Conservation (phyloP, 163 green algal species). For the Coccomyxa subellipsoidea region DNA sequence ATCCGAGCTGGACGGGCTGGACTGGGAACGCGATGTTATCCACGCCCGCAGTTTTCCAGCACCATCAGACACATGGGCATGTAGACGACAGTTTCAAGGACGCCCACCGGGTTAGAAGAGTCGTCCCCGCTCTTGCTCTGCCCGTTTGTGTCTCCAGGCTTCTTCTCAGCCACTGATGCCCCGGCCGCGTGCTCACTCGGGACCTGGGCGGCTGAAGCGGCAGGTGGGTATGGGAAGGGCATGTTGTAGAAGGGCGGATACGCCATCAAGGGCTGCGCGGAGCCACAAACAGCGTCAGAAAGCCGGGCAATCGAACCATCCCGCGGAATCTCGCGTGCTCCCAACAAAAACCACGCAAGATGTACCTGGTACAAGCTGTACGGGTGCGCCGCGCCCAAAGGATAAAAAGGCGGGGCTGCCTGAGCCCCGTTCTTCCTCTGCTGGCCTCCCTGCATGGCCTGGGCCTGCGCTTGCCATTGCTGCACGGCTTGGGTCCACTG, state of each 20-base stretch:
- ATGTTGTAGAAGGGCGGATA: not conserved
- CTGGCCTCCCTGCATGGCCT: not conserved
- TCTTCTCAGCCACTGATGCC: not conserved
- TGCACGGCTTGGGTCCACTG: not conserved
- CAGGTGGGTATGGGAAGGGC: not conserved
- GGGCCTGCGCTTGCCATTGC: not conserved
- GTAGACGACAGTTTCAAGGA: not conserved
- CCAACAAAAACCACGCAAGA: not conserved
- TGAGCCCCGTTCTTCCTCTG: not conserved
- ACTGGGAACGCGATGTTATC: not conserved
- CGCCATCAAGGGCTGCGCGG: not conserved
- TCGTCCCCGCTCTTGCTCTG: conserved; percentile 1
- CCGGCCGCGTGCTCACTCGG: not conserved
- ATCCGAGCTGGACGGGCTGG: not conserved
- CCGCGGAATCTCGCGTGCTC: not conserved
- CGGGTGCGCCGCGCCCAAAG: not conserved
- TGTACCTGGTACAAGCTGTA: not conserved
- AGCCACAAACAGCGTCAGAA: not conserved
- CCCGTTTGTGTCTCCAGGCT: not conserved
- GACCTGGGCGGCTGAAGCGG: not conserved
- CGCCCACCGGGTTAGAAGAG: not conserved
- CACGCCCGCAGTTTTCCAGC: too few relatives aligned
- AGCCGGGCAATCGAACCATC: not conserved
- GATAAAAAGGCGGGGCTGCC: not conserved
- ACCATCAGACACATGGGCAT: too few relatives aligned